Conservation (phyloP, 2,329 filamentous ascomycete genomes). For the Fusarium nematophilum region DNA sequence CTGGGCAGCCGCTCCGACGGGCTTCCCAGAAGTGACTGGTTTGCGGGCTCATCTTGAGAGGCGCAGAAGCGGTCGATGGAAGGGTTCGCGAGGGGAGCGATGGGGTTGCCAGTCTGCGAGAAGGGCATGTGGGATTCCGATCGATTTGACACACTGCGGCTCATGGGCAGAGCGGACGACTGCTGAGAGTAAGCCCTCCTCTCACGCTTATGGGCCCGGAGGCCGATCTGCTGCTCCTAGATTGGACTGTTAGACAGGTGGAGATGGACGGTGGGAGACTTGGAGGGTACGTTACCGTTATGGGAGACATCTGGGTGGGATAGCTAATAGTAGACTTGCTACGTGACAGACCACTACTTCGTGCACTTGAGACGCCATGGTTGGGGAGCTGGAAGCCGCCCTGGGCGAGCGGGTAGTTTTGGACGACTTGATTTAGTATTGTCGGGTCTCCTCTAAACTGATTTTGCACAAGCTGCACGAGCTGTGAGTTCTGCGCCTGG, state of each 20-base stretch:
- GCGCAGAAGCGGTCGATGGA: slow-evolving; percentile 46
- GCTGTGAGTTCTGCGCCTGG: slow-evolving; percentile 37
- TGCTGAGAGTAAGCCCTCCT: slow-evolving; percentile 46
- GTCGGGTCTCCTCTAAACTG: slow-evolving; percentile 34
- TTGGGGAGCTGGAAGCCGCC: slow-evolving; percentile 27
- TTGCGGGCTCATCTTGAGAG: slow-evolving; percentile 47
- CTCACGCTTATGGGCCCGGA: slow-evolving; percentile 35
- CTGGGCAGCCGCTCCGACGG: slow-evolving; percentile 47
- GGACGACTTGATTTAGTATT: slow-evolving; percentile 30
- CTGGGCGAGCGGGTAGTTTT: slow-evolving; percentile 29
- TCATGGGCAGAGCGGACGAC: slow-evolving; percentile 54
- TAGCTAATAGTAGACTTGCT: slow-evolving; percentile 46
- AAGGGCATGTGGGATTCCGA: slow-evolving; percentile 56
- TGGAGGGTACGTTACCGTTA: slow-evolving; percentile 35
- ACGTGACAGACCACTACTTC: slow-evolving; percentile 40
- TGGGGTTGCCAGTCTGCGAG: slow-evolving; percentile 46
- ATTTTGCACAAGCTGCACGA: slow-evolving; percentile 38
- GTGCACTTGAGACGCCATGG: slow-evolving; percentile 35
- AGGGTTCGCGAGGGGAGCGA: slow-evolving; percentile 46
- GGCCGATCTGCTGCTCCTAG: slow-evolving; percentile 30
- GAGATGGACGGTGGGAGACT: slow-evolving; percentile 1
- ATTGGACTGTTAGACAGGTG: slow-evolving; percentile 24
- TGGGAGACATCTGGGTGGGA: slow-evolving; percentile 39
- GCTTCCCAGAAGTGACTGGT: slow-evolving; percentile 35
- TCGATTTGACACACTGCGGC: slow-evolving; percentile 56